These are phyloP conservation scores for Terfezia claveryi DNA, from an alignment of 495 filamentous ascomycete species.

Conservation along the genomic window DNA sequence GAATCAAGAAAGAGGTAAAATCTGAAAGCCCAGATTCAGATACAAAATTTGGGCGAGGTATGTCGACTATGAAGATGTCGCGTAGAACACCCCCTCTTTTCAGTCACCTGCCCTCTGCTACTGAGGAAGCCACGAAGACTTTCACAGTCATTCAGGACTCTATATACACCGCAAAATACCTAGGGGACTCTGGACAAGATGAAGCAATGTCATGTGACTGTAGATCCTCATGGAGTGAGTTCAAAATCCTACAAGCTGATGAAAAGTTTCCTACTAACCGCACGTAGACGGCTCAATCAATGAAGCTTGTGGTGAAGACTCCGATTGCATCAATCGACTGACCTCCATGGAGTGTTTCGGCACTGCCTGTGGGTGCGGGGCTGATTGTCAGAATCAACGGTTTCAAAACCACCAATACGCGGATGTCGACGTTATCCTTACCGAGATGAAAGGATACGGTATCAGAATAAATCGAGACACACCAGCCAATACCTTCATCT, in stretches of 20 bases:
- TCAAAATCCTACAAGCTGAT: conserved; percentile 4
- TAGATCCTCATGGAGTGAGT: conserved; percentile 86
- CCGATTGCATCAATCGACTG: conserved; percentile 94
- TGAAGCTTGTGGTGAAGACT: conserved; percentile 81
- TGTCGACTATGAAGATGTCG: not conserved
- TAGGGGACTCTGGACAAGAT: conserved; percentile 75
- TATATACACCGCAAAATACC: conserved; percentile 66
- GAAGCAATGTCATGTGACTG: conserved; percentile 83
- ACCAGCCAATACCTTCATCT: conserved; percentile 70
- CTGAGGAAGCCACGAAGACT: conserved; percentile 45
- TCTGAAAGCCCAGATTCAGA: not conserved
- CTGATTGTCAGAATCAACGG: conserved; percentile 77
- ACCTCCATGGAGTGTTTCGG: conserved; percentile 92
- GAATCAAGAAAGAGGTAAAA: not conserved
- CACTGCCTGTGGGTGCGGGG: conserved; percentile 64
- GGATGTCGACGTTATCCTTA: conserved; percentile 81
- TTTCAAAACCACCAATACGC: conserved; percentile 85
- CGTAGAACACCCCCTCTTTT: conserved; percentile 33
- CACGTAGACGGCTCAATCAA: conserved; percentile 46
- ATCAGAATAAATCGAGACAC: conserved; percentile 61
- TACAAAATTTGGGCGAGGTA: not conserved
- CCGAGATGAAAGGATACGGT: conserved; percentile 90
- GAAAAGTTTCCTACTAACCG: conserved; percentile 18
- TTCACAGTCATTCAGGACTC: conserved; percentile 68
- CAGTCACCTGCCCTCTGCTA: conserved; percentile 47